Evolutionary conservation across 2,329 filamentous ascomycete species (phyloP).

Genomic region (Trichothecium roseum): DNA sequence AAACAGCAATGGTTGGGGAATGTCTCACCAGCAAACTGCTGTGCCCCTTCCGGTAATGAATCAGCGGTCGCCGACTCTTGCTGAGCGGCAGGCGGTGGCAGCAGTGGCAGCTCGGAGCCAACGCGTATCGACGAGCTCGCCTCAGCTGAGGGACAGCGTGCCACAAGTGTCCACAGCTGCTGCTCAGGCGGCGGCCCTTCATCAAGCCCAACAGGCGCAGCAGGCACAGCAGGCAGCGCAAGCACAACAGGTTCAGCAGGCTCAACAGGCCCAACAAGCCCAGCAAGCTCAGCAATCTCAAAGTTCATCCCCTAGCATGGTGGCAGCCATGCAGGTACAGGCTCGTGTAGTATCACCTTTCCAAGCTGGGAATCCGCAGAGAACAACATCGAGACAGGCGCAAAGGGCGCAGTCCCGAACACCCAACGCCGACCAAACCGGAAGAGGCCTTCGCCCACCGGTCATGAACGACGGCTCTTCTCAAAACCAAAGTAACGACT

Average conservation of each 20-base stretch:
- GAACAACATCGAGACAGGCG: conserved; percentile 21
- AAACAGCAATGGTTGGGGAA: no score
- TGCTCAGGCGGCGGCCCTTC: conserved; percentile 2
- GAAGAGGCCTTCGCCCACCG: conserved; percentile 9
- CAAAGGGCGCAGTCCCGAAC: conserved; percentile 21
- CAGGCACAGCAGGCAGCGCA: not conserved
- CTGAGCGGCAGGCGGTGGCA: not conserved
- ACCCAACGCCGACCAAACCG: conserved; percentile 12
- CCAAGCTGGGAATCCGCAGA: conserved; percentile 13
- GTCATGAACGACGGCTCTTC: conserved; percentile 2
- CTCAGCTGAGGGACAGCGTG: conserved; percentile 5
- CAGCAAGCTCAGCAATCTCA: conserved; percentile 9
- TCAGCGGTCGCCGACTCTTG: no score
- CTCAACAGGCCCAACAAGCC: conserved; percentile 8
- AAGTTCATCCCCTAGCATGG: conserved; percentile 11
- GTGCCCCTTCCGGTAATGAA: no score
- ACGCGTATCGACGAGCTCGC: conserved; percentile 5
- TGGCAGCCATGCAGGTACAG: conserved; percentile 18
- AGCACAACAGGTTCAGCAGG: conserved; percentile 1
- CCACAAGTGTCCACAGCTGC: not conserved
- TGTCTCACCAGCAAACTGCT: no score
- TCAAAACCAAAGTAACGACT: not conserved
- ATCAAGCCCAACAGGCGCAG: conserved; percentile 4
- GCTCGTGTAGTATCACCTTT: conserved; percentile 18
- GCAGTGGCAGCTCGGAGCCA: conserved; percentile 4